Conservation (phyloP, 2,329 filamentous ascomycete species). For the Aspergillus sp. region DNA sequence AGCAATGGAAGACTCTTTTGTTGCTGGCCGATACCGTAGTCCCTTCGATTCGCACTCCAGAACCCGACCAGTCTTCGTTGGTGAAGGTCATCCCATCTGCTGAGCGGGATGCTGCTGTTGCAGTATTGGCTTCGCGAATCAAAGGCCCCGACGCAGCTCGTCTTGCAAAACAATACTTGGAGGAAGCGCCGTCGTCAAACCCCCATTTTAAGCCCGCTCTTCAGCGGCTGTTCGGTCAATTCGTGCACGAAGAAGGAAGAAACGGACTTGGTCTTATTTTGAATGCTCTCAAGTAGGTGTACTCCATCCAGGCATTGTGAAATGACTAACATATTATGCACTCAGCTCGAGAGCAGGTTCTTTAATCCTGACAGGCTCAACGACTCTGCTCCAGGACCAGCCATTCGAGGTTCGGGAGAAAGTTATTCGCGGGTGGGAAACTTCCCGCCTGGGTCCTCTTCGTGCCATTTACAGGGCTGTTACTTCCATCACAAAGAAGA, state of each 20-base stretch:
- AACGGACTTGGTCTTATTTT: slow-evolving; percentile 50
- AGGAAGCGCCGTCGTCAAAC: slow-evolving; percentile 44
- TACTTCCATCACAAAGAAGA: slow-evolving; percentile 45
- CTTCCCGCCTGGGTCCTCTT: slow-evolving; percentile 49
- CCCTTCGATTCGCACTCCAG: slow-evolving; percentile 45
- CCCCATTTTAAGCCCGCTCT: slow-evolving; percentile 48
- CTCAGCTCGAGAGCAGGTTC: slow-evolving; percentile 51
- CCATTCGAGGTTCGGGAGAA: slow-evolving; percentile 50
- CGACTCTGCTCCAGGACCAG: slow-evolving; percentile 51
- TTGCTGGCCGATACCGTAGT: slow-evolving; percentile 56
- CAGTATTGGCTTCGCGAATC: slow-evolving; percentile 19
- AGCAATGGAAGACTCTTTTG: slow-evolving; percentile 56
- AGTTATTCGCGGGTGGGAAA: slow-evolving; percentile 50
- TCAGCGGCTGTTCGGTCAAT: slow-evolving; percentile 43
- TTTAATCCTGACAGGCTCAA: slow-evolving; percentile 53
- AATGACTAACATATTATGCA: not conserved
- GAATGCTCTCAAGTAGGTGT: slow-evolving; percentile 48
- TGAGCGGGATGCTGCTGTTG: slow-evolving; percentile 37
- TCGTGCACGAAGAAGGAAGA: slow-evolving; percentile 45
- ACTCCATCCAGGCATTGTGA: not conserved
- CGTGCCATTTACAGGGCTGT: slow-evolving; percentile 48
- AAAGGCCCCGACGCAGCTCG: slow-evolving; percentile 28
- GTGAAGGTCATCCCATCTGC: slow-evolving; percentile 36
- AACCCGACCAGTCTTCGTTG: slow-evolving; percentile 24
- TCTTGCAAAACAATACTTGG: slow-evolving; percentile 42